Evolutionary conservation across 1,284 basidiomycete genomes (phyloP).

Genomic region (Rhodotorula sp.): DNA sequence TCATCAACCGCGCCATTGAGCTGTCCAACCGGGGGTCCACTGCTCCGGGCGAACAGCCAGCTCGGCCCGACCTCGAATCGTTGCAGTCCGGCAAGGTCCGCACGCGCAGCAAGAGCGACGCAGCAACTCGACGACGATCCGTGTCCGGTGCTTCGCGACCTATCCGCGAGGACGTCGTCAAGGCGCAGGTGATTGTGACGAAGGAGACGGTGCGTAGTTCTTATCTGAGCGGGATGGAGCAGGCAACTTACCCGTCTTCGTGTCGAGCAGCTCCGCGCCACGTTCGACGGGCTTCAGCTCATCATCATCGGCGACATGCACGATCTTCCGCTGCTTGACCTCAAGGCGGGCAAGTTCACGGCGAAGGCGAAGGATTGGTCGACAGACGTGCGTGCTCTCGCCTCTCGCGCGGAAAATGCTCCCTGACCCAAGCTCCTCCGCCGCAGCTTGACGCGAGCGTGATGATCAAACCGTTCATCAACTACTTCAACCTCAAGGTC

Average conservation of each 20-base stretch:
- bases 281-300: slow-evolving; percentile 85
- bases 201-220: slow-evolving; percentile 56
- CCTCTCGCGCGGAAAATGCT: slow-evolving; percentile 6
- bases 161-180: slow-evolving; percentile 20
- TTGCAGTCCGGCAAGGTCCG: slow-evolving; percentile 4
- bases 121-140: not conserved
- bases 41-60: not conserved
- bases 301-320: slow-evolving; percentile 93
- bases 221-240: not conserved
- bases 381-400: slow-evolving; percentile 63
- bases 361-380: slow-evolving; percentile 90
- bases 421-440: not conserved
- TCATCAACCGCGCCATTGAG: slow-evolving; percentile 82
- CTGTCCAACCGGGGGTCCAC: slow-evolving; percentile 53
- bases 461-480: slow-evolving; percentile 75
- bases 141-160: not conserved
- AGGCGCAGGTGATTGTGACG: slow-evolving; percentile 62
- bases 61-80: not conserved
- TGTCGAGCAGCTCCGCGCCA: slow-evolving; percentile 64
- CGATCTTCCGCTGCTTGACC: slow-evolving; percentile 89
- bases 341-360: slow-evolving; percentile 82
- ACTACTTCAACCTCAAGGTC: slow-evolving; percentile 95
- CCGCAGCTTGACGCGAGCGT: slow-evolving; percentile 73
- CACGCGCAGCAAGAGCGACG: slow-evolving; percentile 16
- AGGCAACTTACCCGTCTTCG: no score